Conservation (phyloP, 345 rosid species). For the Sisymbrium irio region DNA sequence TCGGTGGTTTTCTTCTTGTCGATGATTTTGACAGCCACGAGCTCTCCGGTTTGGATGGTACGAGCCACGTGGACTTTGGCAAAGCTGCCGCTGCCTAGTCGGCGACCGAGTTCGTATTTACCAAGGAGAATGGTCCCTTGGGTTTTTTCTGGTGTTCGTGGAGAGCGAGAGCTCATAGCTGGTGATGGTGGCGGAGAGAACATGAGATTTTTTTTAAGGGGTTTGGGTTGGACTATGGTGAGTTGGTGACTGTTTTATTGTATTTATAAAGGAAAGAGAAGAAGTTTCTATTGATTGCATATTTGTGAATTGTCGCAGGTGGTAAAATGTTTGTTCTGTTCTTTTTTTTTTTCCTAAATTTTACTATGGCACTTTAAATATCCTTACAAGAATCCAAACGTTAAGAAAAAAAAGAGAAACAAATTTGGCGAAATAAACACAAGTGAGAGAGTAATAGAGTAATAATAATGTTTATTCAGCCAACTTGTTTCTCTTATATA, state of each 20-base stretch:
- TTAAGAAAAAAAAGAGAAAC: too few species aligned
- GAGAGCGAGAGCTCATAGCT: constrained; percentile 22
- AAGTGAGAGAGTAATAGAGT: too few species aligned
- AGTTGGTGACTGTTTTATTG: neutral
- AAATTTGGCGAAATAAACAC: too few species aligned
- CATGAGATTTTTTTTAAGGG: neutral
- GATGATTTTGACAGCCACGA: constrained; percentile 66
- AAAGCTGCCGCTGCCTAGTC: constrained; percentile 70
- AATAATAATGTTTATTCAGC: too few species aligned
- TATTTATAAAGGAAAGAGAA: constrained; percentile 6
- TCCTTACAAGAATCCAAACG: too few species aligned
- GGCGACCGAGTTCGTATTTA: constrained; percentile 58
- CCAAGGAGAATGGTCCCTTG: constrained; percentile 46
- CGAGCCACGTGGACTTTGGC: constrained; percentile 67
- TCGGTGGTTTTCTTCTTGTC: constrained; percentile 49
- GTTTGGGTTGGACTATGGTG: neutral
- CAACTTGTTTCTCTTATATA: too few species aligned
- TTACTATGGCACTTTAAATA: too few species aligned
- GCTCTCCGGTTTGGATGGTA: constrained; percentile 41
- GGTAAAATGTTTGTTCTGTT: too few species aligned
- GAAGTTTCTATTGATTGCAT: too few species aligned
- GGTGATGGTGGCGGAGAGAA: neutral
- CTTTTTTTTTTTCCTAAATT: too few species aligned
- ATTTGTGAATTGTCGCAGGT: too few species aligned
- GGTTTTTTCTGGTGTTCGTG: neutral